Conservation (phyloP, 2,329 filamentous ascomycete species). For the Coniochaeta sp. region DNA sequence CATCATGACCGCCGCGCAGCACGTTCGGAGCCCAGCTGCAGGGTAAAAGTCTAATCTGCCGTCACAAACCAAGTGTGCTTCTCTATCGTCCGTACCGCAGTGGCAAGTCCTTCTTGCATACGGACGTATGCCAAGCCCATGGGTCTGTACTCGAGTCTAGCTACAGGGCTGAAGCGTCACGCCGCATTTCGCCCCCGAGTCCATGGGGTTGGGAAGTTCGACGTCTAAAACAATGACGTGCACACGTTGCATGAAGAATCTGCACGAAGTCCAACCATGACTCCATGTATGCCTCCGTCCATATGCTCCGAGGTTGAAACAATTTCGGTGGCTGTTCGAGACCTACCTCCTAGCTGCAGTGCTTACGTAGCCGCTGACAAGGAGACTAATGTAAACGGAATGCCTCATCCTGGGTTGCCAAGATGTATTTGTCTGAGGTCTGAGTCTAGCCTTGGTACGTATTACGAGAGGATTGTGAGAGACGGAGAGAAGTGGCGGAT, state of each 20-base stretch:
- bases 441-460: too few relatives aligned
- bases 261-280: background rate
- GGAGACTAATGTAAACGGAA: too few relatives aligned
- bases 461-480: too few relatives aligned
- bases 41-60: background rate
- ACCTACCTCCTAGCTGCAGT: too few relatives aligned
- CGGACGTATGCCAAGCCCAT: background rate
- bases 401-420: too few relatives aligned
- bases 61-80: background rate
- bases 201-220: background rate
- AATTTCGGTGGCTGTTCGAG: too few relatives aligned
- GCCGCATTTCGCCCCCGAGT: background rate
- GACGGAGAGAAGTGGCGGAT: too few relatives aligned
- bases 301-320: too few relatives aligned
- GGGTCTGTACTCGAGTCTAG: background rate
- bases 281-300: too few relatives aligned
- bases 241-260: background rate
- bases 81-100: background rate
- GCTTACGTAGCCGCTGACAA: too few relatives aligned
- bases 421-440: too few relatives aligned
- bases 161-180: background rate
- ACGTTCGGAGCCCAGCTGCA: background rate
- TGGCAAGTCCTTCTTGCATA: background rate
- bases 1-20: background rate
- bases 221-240: background rate